Conservation (phyloP, 768 basidiomycete genomes). For the Tulasnella sp. region DNA sequence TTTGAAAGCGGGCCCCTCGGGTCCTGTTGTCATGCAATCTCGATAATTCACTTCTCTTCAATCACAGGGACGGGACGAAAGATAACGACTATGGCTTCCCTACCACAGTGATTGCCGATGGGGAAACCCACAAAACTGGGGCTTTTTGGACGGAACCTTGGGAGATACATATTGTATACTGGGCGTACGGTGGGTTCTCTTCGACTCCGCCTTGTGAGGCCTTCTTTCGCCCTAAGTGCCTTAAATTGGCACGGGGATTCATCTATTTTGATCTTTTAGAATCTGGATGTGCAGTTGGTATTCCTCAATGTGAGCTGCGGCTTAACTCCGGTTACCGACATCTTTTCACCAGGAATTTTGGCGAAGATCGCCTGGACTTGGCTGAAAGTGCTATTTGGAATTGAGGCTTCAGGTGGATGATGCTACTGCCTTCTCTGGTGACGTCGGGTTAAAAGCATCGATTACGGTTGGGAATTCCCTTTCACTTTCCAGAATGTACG, state of each 20-base stretch:
- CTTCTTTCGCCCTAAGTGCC: neutral
- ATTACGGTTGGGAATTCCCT: no score
- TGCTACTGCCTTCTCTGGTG: no score
- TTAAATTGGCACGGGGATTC: no score
- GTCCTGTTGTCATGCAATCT: neutral
- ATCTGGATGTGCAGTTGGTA: neutral
- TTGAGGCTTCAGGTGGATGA: no score
- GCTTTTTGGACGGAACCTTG: no score
- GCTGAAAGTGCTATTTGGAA: no score
- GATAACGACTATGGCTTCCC: neutral
- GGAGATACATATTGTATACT: no score
- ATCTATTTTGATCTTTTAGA: neutral
- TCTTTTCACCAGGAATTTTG: constrained; percentile 5
- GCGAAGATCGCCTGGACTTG: neutral
- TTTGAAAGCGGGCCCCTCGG: neutral
- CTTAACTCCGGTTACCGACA: constrained; percentile 6
- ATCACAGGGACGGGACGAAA: neutral
- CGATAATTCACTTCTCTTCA: neutral
- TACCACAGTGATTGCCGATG: neutral
- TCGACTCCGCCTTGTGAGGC: neutral
- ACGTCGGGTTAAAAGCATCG: no score
- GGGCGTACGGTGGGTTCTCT: no score
- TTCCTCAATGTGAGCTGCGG: constrained; percentile 1
- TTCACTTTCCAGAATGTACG: no score
- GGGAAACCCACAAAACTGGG: neutral